Evolutionary conservation across 805 yeast species (phyloP), one percentile per base, ranked within the genome.

Genomic region (Candida odintsovae): DNA sequence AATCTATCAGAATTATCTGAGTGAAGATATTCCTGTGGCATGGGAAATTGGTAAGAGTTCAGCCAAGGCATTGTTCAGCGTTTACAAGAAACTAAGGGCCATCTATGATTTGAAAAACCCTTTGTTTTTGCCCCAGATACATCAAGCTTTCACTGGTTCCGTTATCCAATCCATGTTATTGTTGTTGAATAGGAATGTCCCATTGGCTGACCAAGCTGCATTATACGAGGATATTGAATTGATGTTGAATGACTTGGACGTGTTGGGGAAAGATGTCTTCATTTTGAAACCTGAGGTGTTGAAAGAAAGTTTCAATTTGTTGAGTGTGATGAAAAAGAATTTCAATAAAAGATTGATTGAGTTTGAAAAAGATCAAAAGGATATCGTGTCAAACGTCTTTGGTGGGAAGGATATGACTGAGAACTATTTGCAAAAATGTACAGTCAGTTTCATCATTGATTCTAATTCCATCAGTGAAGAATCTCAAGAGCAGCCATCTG

Each of bases 61-160:
- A 2, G 63, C 65, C 2, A 56, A 45, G 40, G 47, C 61, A 10
- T 42, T 64, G 20, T 56, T 65, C 40, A 45, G 52, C 19, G 66
- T 64, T 4, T 65, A 63, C 48, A 50, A 55, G 40, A 51, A 53
- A 31, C 42, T 65, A 21, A 51, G 63, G 40, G 49, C 51, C 19
- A 45, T 50, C 8, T 56, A 55, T 41, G 57, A 54, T 40, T 41
- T 53, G 42, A 54, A 48, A 44, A 58, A 60, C 23, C 62, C 65
- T 2, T 42, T 54, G 35, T 64, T 64, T 35, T 45, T 64, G 16
- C 50, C 66, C 16, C 66, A 61, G 46, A 63, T 64, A 15, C 64
- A 65, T 43, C 69, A 65, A 42, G 33, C 62, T 0, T 65, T 63
- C 49, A 58, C 67, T 9, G 66, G 67, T 3, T 54, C 66, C 2